These are phyloP conservation scores for Lactarius hengduanensis DNA, from an alignment of 768 basidiomycete species.

Conservation along the genomic window DNA sequence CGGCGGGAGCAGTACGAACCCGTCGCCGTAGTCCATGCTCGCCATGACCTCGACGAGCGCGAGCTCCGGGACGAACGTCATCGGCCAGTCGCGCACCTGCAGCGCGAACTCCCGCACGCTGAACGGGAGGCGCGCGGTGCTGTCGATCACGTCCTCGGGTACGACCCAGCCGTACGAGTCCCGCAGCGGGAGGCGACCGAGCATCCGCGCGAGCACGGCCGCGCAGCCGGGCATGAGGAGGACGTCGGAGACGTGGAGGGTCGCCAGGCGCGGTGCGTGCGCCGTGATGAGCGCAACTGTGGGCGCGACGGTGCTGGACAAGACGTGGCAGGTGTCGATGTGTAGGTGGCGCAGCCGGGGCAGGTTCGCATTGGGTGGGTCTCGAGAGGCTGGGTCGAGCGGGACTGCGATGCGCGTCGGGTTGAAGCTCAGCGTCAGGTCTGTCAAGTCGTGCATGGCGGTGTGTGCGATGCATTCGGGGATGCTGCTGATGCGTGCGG, in stretches of 20 bases:
- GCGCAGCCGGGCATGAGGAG: constrained; percentile 25
- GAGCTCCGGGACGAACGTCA: background rate
- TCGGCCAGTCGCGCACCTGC: constrained; percentile 10
- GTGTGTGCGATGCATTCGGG: constrained; percentile 12
- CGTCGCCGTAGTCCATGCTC: constrained; percentile 22
- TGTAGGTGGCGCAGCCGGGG: constrained; percentile 20
- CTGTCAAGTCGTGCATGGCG: constrained; percentile 13
- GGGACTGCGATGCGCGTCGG: constrained; percentile 12
- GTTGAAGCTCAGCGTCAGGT: constrained; percentile 19
- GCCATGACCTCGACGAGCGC: constrained; percentile 19
- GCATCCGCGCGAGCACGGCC: constrained; percentile 21
- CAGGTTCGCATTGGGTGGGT: background rate
- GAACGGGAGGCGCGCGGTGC: constrained; percentile 12
- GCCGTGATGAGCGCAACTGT: constrained; percentile 10
- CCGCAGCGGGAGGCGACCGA: constrained; percentile 25
- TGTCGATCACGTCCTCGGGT: background rate
- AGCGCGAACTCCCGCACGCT: constrained; percentile 13
- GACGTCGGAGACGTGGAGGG: constrained; percentile 16
- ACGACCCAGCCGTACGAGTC: constrained; percentile 19
- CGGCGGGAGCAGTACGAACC: constrained; percentile 23
- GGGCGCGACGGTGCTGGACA: constrained; percentile 16
- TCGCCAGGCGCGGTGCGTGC: constrained; percentile 12
- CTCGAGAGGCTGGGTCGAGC: background rate
- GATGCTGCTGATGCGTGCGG: constrained; percentile 1
- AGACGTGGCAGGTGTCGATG: constrained; percentile 9